These are phyloP conservation scores for Helianthus tuberosus DNA, from an alignment of 129 eudicot species.

Conservation along the genomic window DNA sequence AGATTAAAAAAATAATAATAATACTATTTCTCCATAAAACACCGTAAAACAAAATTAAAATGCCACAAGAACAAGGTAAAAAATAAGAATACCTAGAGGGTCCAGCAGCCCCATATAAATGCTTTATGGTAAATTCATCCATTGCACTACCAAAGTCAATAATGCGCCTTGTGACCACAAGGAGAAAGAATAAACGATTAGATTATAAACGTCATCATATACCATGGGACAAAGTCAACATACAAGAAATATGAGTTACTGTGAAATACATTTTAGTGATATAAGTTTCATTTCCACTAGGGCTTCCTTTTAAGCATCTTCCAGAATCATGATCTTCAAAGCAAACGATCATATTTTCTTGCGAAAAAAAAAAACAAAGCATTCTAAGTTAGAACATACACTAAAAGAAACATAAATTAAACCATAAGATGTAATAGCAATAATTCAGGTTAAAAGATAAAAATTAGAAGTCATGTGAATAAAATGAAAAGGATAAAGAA, in stretches of 20 bases:
- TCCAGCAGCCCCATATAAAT: constrained; percentile 76
- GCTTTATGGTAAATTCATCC: constrained; percentile 76
- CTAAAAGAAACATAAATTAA: constrained; percentile 3
- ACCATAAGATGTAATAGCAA: constrained; percentile 14
- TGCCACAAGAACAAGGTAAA: not conserved
- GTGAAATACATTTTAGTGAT: constrained; percentile 67
- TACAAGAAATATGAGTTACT: constrained; percentile 9
- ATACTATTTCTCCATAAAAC: constrained; percentile 18
- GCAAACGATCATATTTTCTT: constrained; percentile 97
- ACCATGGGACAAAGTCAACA: constrained; percentile 13
- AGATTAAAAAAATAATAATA: constrained; percentile 2
- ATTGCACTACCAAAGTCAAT: constrained; percentile 97
- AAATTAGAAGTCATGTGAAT: constrained; percentile 5
- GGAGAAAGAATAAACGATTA: constrained; percentile 13
- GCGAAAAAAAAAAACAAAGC: constrained; percentile 20
- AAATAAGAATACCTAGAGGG: constrained; percentile 79
- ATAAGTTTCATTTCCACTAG: constrained; percentile 61
- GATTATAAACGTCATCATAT: not conserved
- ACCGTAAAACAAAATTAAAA: not conserved
- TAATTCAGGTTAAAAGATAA: not conserved
- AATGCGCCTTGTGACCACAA: constrained; percentile 67
- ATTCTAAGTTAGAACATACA: constrained; percentile 13
- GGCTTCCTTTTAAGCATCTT: constrained; percentile 77
- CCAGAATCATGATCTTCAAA: constrained; percentile 85
- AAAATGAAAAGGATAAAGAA: not conserved